Evolutionary conservation across 331 rosid genomes (phyloP), one percentile per base, ranked within the genome.

Genomic region (Malus hybrid): DNA sequence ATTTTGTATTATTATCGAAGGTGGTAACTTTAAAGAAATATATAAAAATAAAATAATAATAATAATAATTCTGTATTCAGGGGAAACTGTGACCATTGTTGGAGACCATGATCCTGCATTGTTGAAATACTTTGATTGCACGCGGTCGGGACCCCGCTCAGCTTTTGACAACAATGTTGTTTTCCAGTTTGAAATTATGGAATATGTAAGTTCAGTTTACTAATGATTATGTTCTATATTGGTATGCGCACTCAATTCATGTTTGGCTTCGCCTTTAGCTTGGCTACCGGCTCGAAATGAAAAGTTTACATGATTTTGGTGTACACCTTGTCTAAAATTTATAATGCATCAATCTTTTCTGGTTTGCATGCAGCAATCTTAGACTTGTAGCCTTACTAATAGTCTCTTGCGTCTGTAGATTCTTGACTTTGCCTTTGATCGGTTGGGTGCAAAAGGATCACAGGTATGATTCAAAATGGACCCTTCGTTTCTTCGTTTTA

Each of bases 351-450:
- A 5, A 28, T 28, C 19, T 28, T 16, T 62, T 62, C 20, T 29
- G 34, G 44, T 16, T 55, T 64, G 69, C 63, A 29, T 68, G 80
- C 57, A 22, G 68, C 57, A 28, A 39, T 52, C 16, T 56, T 4
- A 18, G 19, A 66, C 53, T 52, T 78, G 18, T 77, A 63, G 71
- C 55, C 34, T 83, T 26, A 50, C 84, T 71, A 56, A 82, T 80
- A 39, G 63, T 44, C 77, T 83, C 34, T 82, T 86, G 85, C 75
- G 68, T 79, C 46, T 77, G 65, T 66, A 94, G 99, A 86, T 94
- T 82, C 91, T 94, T 81, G 99, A 94, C 89, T 94, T 94, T 52
- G 99, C 66, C 70, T 94, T 94, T 86, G 97, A 94, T 20, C 91
- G 97, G 67, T 18, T 94, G 77, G 97, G 99, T 36, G 99, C 97